Base-by-base conservation (phyloP, 2,329 filamentous ascomycete species). In the Ophiocordyceps robertsii region DNA sequence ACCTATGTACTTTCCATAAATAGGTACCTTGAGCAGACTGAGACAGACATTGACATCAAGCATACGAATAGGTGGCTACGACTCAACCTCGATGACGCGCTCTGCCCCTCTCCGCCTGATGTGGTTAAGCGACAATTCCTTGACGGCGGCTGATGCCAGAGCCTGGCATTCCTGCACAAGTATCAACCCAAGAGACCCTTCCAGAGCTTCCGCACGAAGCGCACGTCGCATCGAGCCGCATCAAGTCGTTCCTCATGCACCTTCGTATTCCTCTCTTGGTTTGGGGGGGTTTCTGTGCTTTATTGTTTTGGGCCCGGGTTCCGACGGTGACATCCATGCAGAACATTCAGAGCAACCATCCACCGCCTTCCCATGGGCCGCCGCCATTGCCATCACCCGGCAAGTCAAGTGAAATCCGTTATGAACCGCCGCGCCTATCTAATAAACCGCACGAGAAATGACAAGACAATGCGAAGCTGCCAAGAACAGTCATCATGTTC, bases 371-470 rank as follows among this genome's bases (percentile, higher is more conserved):
- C 51, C 56, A 49, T 51, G 53, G 49, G 44, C 53, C 47, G 52
- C 62, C 62, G 56, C 61, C 65, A 64, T 64, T 65, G 63, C 61
- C 61, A 62, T 62, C 60, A 62, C 56, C 58, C 55, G 54, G 64
- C 61, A 67, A 67, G 68, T 66, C 64, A 68, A 68, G 62, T 66
- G 59, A 61, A 66, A 65, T 63, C 67, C 59, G 55, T 56, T 62
- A 57, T 65, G 63, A 67, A 68, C 67, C 66, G 64, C 66, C 67
- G 64, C 67, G 67, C 67, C 67, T 68, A 69, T 70, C 67, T 70
- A 69, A 68, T 68, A 65, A 66, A 68, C 63, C 62, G 64, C 65
- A 63, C 64, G 64, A 69, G 62, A 67, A 68, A 64, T 58, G 55
- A 57, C 56, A 62, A 47, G 61, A 65, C 64, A 60, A 60, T 61